Percentiles rank a stretch among this genome's conserved stretches.
These are phyloP conservation scores for Albatrellus ellisii DNA, from an alignment of 768 basidiomycete species.

Conservation along the genomic window DNA sequence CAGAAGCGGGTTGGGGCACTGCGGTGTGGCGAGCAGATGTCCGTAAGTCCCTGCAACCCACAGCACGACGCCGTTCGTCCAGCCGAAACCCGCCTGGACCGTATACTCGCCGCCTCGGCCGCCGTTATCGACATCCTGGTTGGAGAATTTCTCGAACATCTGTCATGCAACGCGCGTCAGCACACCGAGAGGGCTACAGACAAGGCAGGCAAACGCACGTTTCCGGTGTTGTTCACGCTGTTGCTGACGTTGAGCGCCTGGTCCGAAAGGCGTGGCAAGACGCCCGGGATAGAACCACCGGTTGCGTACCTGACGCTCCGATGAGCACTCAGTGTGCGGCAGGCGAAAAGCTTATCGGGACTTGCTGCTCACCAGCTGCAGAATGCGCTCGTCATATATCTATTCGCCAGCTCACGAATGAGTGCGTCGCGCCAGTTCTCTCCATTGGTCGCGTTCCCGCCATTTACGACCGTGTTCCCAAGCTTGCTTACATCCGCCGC, in stretches of 20 bases:
- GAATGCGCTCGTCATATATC: conserved; percentile 70
- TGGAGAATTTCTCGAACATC: conserved; percentile 89
- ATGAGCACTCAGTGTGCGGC: background rate
- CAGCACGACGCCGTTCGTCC: conserved; percentile 76
- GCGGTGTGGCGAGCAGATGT: conserved; percentile 38
- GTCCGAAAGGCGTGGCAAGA: conserved; percentile 59
- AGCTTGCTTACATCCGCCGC: conserved; percentile 47
- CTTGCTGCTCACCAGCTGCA: conserved; percentile 84
- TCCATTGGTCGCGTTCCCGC: conserved; percentile 43
- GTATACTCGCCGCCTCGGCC: conserved; percentile 82
- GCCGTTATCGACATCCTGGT: conserved; percentile 61
- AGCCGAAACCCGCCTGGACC: conserved; percentile 75
- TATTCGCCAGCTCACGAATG: conserved; percentile 65
- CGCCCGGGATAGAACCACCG: conserved; percentile 65
- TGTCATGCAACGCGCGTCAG: conserved; percentile 17
- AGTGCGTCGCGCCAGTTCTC: conserved; percentile 59
- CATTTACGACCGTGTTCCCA: conserved; percentile 47
- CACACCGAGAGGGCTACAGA: background rate
- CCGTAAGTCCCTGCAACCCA: conserved; percentile 67
- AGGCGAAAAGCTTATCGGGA: background rate
- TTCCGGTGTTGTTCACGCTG: conserved; percentile 57
- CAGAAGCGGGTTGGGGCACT: conserved; percentile 37
- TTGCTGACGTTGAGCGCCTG: conserved; percentile 55
- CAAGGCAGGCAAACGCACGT: conserved; percentile 33
- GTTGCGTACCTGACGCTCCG: conserved; percentile 53